Base-by-base conservation (phyloP, 805 yeast genomes). In the Kazachstania viticola region DNA sequence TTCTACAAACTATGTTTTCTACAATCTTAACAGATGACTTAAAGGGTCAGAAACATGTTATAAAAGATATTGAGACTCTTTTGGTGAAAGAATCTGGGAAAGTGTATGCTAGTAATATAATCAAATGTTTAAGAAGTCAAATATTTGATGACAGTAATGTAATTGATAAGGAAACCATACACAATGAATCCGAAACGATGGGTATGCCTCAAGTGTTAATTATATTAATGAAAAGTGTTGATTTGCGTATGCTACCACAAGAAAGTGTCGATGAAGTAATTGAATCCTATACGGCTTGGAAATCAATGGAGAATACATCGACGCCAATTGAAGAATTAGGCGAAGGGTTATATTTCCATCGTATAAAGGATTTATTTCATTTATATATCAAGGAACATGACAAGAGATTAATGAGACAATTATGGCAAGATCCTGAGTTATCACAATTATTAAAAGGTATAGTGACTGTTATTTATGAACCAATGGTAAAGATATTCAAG, bases 381-480 rank as follows among this genome's bases (percentile, higher is more conserved):
- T 56, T 79, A 13, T 68, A 68, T 40, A 61, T 81, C 1, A 68
- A 91, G 22, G 76, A 72, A 35, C 70, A 73, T 23, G 98, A 88
- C 49, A 85, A 83, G 50, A 72, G 74, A 34, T 59, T 79, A 27
- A 56, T 87, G 62, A 75, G 75, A 45, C 76, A 77, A 47, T 51
- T 87, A 27, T 83, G 95, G 94, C 74, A 73, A 28, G 94, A 87
- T 44, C 84, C 88, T 0, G 82, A 80, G 41, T 60, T 93, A 28
- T 75, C 85, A n/a, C 66, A 66, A 23, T 64, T 88, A 26, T 61
- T 87, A 35, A 79, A 79, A 41, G 82, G 81, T 29, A 62, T 84
- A 18, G 65, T 91, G 29, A 62, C 82, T 2, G 61, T 80, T 40
- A 74, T 81, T 39, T 81, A 79, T 49, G 78, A 76, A 39, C 91